Conservation (phyloP, 495 filamentous ascomycete species). For the Penicillium malachiteum region DNA sequence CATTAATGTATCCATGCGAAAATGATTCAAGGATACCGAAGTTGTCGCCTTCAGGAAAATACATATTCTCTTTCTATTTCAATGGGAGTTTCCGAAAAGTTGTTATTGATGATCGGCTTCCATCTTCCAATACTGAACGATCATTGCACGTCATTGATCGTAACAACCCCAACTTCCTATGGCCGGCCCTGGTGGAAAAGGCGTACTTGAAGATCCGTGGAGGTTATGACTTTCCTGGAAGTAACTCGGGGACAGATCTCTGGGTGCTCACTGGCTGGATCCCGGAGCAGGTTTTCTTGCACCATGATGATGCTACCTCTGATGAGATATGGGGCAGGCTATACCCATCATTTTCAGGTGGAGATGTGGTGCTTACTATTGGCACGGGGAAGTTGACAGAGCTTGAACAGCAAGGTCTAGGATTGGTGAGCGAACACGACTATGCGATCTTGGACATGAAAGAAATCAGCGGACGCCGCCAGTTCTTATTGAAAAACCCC, state of each 20-base stretch:
- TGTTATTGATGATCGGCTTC: constrained; percentile 87
- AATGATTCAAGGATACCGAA: constrained; percentile 49
- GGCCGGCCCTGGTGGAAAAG: constrained; percentile 95
- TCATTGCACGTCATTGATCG: constrained; percentile 87
- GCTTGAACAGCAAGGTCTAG: constrained; percentile 73
- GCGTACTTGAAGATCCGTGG: constrained; percentile 96
- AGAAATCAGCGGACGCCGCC: constrained; percentile 58
- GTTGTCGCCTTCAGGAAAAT: constrained; percentile 77
- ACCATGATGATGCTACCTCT: constrained; percentile 74
- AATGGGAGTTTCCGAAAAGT: constrained; percentile 91
- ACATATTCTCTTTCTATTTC: constrained; percentile 88
- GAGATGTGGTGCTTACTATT: constrained; percentile 84
- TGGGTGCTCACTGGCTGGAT: constrained; percentile 94
- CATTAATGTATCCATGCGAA: constrained; percentile 73
- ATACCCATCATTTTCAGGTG: constrained; percentile 67
- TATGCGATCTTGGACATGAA: constrained; percentile 87
- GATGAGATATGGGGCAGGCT: constrained; percentile 77
- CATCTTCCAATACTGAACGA: constrained; percentile 67
- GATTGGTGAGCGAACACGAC: constrained; percentile 85
- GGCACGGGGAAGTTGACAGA: constrained; percentile 79
- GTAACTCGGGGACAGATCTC: constrained; percentile 92
- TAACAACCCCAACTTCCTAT: constrained; percentile 70
- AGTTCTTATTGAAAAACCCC: constrained; percentile 89
- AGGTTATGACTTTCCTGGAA: constrained; percentile 98
- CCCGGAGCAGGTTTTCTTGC: constrained; percentile 90